Base-by-base conservation (phyloP, 2,329 filamentous ascomycete species). In the Colletotrichum eremochloae region DNA sequence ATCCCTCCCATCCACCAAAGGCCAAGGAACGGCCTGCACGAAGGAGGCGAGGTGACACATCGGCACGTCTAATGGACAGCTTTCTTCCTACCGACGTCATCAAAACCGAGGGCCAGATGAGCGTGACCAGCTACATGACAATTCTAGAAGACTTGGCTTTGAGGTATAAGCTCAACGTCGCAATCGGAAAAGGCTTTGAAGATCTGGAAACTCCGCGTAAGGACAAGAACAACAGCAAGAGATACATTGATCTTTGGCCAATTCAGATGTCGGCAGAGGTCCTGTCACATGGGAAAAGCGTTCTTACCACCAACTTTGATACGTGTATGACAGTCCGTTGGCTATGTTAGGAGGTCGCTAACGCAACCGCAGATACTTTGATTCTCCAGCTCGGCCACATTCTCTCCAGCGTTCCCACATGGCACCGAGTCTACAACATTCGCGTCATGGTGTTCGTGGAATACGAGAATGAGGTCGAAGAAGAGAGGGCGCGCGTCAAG, bases 241-340 rank as follows among this genome's bases (percentile, higher is more conserved):
- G 91, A 77, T 96, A 92, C 77, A 94, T 97, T 73, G 94, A 97
- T 77, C 83, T 97, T 5, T 97, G 94, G 94, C 94, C 94, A 0
- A 96, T 97, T 65, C 95, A 97, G 75, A 97, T 97, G 94, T 96
- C 94, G 7, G 94, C 94, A 1, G 93, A 96, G 76, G 89, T 96
- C 44, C 89, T 90, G 0, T 86, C 92, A 1, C 90, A 92, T 74
- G 87, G 87, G 1, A 89, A 90, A 78, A 91, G 87, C 74, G 86
- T 96, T 7, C 81, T 96, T 67, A 97, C 94, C 0, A 96, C 93
- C 0, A 97, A 97, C 75, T 97, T 97, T 79, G 94, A 97, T 80
- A 97, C 94, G 0, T 97, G 95, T 87, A 90, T 82, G 88, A 81
- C 15, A 11, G 24, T 9, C 15, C 2, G 1, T 2, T 46, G 9